Base-by-base conservation (phyloP, 176 grass and related monocot genomes). In the Raddia distichophylla region DNA sequence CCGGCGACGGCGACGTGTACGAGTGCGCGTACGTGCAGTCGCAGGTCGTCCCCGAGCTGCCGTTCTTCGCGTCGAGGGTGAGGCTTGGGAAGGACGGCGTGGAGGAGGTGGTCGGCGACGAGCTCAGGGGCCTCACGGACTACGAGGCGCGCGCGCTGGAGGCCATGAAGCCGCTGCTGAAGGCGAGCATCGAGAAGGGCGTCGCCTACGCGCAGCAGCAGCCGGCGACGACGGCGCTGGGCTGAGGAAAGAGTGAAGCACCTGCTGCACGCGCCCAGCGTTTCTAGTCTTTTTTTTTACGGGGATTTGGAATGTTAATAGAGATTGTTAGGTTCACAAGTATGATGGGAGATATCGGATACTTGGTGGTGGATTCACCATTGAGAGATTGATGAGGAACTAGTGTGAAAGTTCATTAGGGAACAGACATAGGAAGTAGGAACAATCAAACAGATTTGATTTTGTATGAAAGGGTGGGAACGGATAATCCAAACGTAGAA, bases 31-130 rank as follows among this genome's bases (percentile, higher is more conserved):
- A 73, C 80, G 86, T 89, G 55, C 78, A 75, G 59, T 89, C 86
- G 6, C 77, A 89, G 70, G 47, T 84, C n/a, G 47, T 27, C 27
- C 27, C 82, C 32, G 90, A 88, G 52, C 78, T 92, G 15, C 79
- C 90, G 44, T 92, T 86, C 86, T 92, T 92, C 84, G 90, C 86
- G 67, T 89, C 32, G 18, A 62, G 90, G 44, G 82, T 92, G 4
- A 86, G 52, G 69, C 79, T 92, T 12, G 82, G 82, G 10, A 82
- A 34, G 69, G 82, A 89, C 47, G 90, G 90, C 13, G 43, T 92
- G 0, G 82, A 92, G 84, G 74, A 86, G 42, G 52, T 86, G 66
- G 17, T 83, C 7, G 80, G 17, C 0, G 37, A 66, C 5, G 90
- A 92, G 51, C 78, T 92, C 10, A 60, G 19, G 51, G 90, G 78